Base-by-base conservation (phyloP, 768 basidiomycete species). In the Boletus rubropictus region DNA sequence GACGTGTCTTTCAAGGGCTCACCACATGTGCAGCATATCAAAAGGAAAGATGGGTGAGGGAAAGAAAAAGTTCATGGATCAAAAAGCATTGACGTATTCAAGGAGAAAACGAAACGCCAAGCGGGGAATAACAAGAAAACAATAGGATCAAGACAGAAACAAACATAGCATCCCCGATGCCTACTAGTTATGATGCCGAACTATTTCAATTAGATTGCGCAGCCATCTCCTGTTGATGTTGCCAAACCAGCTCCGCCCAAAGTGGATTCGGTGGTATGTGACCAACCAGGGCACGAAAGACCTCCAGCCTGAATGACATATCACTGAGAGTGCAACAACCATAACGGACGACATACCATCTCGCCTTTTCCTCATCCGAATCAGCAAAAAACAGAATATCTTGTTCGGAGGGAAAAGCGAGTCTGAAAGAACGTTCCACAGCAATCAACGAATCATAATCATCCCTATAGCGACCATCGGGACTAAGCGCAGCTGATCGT, bases 301-400 rank as follows among this genome's bases (percentile, higher is more conserved):
- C 84, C 54, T 89, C 82, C 52, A 96, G 72, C 93, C 93, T 96
- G 61, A 7, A 56, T 22, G 40, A 15, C 27, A 40, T 29, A 14
- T 60, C 29, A 55, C 18, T 0, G 5, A 34, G 7, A 25, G 28
- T 3, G 14, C 9, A 21, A 15, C 4, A 28, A 34, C 28, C 15
- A 34, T 2, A 11, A 42, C 2, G 14, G 8, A 44, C 9, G 3
- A 66, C 82, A 51, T 53, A 94, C 95, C 95, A 98, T 71, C 74
- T 77, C 20, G 72, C 67, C 65, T 97, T 98, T 64, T 91, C 90
- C 45, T 85, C 83, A 47, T 92, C 87, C 11, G 81, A 84, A 65
- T 97, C 95, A 27, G 94, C 89, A 57, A 86, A 93, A 74, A 97
- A 98, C 10, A 80, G 65, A 49, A 98, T 95, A 48, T 86, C 80